phyloP scores from a whole-genome alignment of 176 grass and related monocot species.

The Juncus inflexus region DNA sequence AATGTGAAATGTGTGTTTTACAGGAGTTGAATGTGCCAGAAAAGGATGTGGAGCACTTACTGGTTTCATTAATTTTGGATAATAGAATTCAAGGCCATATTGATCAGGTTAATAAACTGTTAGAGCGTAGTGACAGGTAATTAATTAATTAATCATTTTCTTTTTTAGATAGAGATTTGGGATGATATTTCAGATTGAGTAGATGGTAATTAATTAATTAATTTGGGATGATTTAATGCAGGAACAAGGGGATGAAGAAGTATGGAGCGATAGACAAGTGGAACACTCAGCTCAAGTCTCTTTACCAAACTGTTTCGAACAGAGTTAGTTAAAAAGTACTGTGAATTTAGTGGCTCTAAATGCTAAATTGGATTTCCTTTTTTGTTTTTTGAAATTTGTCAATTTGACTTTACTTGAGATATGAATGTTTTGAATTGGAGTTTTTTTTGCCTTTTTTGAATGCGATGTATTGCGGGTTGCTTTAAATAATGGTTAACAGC shows the following conservation, averaged over 20 bases:
- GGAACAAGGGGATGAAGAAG: conserved; percentile 88
- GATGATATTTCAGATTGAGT: background rate
- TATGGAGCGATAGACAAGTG: conserved; percentile 94
- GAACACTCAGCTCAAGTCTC: conserved; percentile 80
- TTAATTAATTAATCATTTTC: background rate
- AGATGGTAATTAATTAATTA: background rate
- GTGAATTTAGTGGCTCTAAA: background rate
- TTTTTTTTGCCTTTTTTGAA: background rate
- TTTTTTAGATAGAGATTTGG: background rate
- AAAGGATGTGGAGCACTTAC: conserved; percentile 96
- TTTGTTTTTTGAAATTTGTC: background rate
- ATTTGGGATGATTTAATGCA: conserved; percentile 29
- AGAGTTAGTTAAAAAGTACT: conserved; percentile 54
- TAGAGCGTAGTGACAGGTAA: conserved; percentile 84
- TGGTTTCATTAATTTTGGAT: conserved; percentile 93
- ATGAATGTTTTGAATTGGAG: conserved; percentile 13
- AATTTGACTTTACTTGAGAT: background rate
- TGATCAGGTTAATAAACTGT: conserved; percentile 95
- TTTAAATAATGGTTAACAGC: too few relatives aligned
- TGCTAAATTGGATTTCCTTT: background rate
- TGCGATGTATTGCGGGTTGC: background rate
- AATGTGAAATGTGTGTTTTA: conserved; percentile 16
- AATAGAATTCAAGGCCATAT: conserved; percentile 96
- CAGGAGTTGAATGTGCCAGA: conserved; percentile 93
- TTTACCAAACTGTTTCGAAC: conserved; percentile 79